Conservation (phyloP, 2,329 filamentous ascomycete genomes). For the Podosphaera xanthii region DNA sequence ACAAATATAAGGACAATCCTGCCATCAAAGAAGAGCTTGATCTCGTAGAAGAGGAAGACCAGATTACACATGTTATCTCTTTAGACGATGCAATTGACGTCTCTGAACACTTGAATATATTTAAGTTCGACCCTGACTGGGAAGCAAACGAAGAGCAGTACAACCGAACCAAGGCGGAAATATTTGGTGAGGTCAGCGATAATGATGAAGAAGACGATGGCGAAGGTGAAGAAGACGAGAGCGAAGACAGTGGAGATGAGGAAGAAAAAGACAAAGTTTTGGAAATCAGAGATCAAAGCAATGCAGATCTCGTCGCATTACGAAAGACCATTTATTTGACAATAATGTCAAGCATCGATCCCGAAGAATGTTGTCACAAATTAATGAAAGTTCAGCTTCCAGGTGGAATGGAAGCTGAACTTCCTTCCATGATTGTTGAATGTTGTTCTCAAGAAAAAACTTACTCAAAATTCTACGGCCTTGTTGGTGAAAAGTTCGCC, state of each 20-base stretch:
- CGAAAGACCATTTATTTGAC: constrained; percentile 90
- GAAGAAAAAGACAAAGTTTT: constrained; percentile 59
- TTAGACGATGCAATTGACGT: constrained; percentile 68
- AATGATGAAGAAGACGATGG: constrained; percentile 39
- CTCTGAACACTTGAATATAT: constrained; percentile 77
- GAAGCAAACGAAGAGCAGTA: constrained; percentile 83
- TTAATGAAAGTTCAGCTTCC: constrained; percentile 85
- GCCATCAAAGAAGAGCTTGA: constrained; percentile 82
- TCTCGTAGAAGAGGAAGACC: constrained; percentile 89
- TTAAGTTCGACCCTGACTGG: constrained; percentile 81
- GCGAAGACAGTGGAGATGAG: constrained; percentile 42
- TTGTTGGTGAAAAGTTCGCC: constrained; percentile 84
- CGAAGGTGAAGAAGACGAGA: constrained; percentile 25
- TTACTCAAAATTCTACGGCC: constrained; percentile 90
- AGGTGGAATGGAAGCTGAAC: constrained; percentile 62
- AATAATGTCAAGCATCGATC: constrained; percentile 88
- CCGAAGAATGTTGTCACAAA: constrained; percentile 94
- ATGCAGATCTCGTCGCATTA: constrained; percentile 83
- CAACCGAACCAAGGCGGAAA: constrained; percentile 74
- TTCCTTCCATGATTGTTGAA: constrained; percentile 93
- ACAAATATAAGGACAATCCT: constrained; percentile 88
- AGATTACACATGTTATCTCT: constrained; percentile 73
- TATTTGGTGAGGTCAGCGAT: constrained; percentile 79
- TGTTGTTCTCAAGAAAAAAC: constrained; percentile 92
- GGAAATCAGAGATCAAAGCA: constrained; percentile 95